These are phyloP conservation scores for Fusarium sp. DNA, from an alignment of 2,329 filamentous ascomycete genomes.

Conservation along the genomic window DNA sequence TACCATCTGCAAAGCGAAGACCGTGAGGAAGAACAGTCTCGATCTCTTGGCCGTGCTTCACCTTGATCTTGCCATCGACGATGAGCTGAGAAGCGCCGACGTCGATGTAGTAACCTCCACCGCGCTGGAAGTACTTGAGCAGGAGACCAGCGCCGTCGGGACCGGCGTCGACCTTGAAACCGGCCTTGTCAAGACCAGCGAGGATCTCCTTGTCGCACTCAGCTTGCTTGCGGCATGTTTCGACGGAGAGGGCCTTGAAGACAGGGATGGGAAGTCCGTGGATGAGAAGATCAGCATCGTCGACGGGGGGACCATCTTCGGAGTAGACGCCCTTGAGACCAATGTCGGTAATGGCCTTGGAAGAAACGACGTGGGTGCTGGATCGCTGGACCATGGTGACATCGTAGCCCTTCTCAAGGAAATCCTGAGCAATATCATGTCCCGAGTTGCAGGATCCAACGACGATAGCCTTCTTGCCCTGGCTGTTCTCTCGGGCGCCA, in stretches of 20 bases:
- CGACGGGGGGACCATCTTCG: slow-evolving; percentile 68
- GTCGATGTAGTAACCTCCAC: slow-evolving; percentile 79
- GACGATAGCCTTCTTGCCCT: slow-evolving; percentile 72
- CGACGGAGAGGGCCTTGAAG: slow-evolving; percentile 70
- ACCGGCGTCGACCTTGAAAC: slow-evolving; percentile 72
- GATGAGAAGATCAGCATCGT: slow-evolving; percentile 74
- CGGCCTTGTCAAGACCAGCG: slow-evolving; percentile 64
- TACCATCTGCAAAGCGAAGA: slow-evolving; percentile 66
- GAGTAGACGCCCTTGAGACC: slow-evolving; percentile 64
- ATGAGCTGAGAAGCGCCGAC: slow-evolving; percentile 74
- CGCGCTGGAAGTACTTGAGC: slow-evolving; percentile 73
- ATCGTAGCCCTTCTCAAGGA: slow-evolving; percentile 73
- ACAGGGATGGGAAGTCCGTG: slow-evolving; percentile 71
- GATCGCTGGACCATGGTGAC: slow-evolving; percentile 79
- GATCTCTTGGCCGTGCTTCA: slow-evolving; percentile 71
- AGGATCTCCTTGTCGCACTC: slow-evolving; percentile 57
- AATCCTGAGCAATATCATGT: slow-evolving; percentile 78
- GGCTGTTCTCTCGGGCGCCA: slow-evolving; percentile 61
- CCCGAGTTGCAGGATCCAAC: slow-evolving; percentile 77
- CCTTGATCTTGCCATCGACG: slow-evolving; percentile 72
- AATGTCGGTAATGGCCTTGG: slow-evolving; percentile 65
- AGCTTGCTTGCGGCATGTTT: slow-evolving; percentile 52
- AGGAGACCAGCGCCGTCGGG: slow-evolving; percentile 69
- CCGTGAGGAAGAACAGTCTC: slow-evolving; percentile 61
- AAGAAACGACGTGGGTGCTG: slow-evolving; percentile 73